These are phyloP conservation scores for Aspergillus sojae DNA, from an alignment of 2,329 filamentous ascomycete species.

Conservation along the genomic window DNA sequence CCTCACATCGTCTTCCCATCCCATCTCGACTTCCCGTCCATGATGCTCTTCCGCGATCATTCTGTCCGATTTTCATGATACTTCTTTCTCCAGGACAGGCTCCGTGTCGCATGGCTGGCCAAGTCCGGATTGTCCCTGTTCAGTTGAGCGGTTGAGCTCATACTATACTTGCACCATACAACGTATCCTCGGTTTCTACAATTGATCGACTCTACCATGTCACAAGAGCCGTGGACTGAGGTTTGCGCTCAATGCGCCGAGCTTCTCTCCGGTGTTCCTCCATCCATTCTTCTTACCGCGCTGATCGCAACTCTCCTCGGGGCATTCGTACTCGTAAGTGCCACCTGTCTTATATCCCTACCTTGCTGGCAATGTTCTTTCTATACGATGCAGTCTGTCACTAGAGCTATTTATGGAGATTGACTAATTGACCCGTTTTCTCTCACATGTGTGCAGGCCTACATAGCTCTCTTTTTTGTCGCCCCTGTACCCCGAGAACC, in stretches of 20 bases:
- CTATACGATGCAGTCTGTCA: background rate
- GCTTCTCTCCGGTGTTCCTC: slow-evolving; percentile 31
- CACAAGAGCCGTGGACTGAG: slow-evolving; percentile 28
- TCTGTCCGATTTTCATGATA: slow-evolving; percentile 13
- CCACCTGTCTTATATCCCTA: slow-evolving; percentile 4
- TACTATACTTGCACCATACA: slow-evolving; percentile 10
- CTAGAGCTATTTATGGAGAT: background rate
- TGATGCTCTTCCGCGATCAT: slow-evolving; percentile 15
- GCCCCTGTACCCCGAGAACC: slow-evolving; percentile 79
- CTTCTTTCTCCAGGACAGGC: slow-evolving; percentile 10
- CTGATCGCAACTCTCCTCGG: slow-evolving; percentile 34
- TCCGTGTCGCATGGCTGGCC: slow-evolving; percentile 29
- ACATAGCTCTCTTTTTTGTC: slow-evolving; percentile 69
- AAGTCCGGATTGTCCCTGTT: slow-evolving; percentile 23
- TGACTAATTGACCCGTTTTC: slow-evolving; percentile 2
- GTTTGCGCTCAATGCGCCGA: slow-evolving; percentile 38
- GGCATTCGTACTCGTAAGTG: slow-evolving; percentile 38
- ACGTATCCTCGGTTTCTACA: slow-evolving; percentile 2
- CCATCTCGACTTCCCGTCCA: slow-evolving; percentile 5
- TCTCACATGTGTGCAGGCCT: slow-evolving; percentile 53
- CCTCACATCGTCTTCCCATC: slow-evolving; percentile 5
- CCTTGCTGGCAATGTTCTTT: background rate
- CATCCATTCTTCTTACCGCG: slow-evolving; percentile 31
- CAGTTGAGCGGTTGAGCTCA: slow-evolving; percentile 23
- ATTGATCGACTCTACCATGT: slow-evolving; percentile 27